These are phyloP conservation scores for Leccinum uliginosum DNA, from an alignment of 768 basidiomycete species.

Conservation along the genomic window DNA sequence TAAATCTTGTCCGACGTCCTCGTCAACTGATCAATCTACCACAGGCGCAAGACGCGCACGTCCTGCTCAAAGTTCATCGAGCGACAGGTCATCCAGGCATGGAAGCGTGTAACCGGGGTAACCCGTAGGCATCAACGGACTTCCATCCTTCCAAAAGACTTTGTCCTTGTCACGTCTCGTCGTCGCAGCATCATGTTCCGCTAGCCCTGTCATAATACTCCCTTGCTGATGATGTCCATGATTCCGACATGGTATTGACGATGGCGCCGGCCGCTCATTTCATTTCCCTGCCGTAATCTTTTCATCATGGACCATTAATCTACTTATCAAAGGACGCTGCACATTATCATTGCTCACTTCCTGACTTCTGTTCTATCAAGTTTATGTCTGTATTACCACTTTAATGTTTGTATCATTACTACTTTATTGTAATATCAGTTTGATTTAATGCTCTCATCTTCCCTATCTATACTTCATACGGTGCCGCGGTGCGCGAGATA, in stretches of 20 bases:
- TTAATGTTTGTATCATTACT: conserved; percentile 13
- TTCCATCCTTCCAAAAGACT: conserved; percentile 55
- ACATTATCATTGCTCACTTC: neutral
- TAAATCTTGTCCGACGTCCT: neutral
- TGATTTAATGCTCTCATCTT: neutral
- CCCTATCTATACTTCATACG: neutral
- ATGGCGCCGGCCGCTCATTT: conserved; percentile 18
- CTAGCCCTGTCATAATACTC: conserved; percentile 12
- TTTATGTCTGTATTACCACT: neutral
- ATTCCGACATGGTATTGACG: neutral
- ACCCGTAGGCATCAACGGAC: conserved; percentile 49
- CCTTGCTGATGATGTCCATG: conserved; percentile 16
- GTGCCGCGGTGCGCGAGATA: neutral
- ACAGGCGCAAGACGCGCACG: conserved; percentile 21
- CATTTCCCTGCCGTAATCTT: neutral
- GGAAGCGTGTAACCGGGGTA: conserved; percentile 57
- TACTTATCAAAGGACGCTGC: conserved; percentile 8
- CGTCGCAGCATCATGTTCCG: conserved; percentile 48
- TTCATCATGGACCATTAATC: conserved; percentile 3
- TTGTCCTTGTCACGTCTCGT: conserved; percentile 54
- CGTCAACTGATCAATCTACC: neutral
- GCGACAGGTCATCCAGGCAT: conserved; percentile 54
- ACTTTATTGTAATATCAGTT: neutral
- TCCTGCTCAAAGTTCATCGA: conserved; percentile 47
- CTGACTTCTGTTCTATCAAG: neutral